phyloP scores from a whole-genome alignment of 1,139 yeast genomes.

The Suhomyces chickasaworum region DNA sequence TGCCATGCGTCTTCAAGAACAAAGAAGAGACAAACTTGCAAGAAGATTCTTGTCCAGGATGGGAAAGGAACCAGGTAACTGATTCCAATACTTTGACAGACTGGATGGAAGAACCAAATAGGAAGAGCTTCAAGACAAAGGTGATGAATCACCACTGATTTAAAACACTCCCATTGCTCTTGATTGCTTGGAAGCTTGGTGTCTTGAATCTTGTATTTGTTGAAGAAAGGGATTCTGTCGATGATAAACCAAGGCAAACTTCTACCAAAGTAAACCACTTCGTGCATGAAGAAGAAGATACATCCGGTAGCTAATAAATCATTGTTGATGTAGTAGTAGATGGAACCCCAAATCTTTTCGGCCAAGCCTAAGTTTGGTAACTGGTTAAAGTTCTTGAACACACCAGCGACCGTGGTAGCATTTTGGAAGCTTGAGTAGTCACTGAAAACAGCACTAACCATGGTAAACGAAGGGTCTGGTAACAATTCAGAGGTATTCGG shows the following conservation, averaged over 20 bases:
- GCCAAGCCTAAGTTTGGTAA: conserved; percentile 27
- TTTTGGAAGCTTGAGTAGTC: conserved; percentile 45
- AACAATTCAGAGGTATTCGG: not conserved
- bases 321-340: conserved; percentile 44
- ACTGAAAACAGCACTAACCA: conserved; percentile 32
- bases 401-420: conserved; percentile 40
- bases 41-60: conserved; percentile 26
- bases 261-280: conserved; percentile 47
- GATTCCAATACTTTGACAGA: conserved; percentile 43
- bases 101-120: conserved; percentile 52
- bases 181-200: conserved; percentile 41
- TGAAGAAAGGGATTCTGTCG: conserved; percentile 45
- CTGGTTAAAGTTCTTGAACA: conserved; percentile 39
- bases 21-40: conserved; percentile 43
- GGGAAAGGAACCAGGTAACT: conserved; percentile 46
- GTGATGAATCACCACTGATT: conserved; percentile 46
- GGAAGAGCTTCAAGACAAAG: conserved; percentile 50
- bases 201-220: conserved; percentile 46
- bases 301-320: conserved; percentile 51
- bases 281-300: conserved; percentile 45
- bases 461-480: conserved; percentile 1
- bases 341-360: conserved; percentile 47
- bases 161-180: conserved; percentile 53
- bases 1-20: conserved; percentile 52
- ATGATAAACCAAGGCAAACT: conserved; percentile 50